phyloP scores from a whole-genome alignment of 202 grass and related monocot species.

The Hordeum pubiflorum region DNA sequence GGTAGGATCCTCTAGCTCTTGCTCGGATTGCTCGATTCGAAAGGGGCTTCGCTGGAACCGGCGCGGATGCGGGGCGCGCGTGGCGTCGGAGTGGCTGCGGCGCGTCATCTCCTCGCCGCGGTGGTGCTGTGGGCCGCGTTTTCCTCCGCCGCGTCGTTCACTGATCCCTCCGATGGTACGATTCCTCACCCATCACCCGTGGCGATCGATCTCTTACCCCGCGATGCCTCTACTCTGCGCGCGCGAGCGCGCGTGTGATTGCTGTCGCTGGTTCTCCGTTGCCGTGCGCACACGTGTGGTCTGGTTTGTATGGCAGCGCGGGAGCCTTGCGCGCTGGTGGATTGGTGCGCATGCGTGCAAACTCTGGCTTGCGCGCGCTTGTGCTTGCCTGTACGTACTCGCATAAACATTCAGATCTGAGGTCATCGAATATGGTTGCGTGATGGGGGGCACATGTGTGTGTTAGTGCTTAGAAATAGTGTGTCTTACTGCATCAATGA shows the following conservation, averaged over 20 bases:
- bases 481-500: not conserved
- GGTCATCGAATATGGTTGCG: not conserved
- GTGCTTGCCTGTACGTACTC: not conserved
- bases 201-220: not conserved
- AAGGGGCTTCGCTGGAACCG: not conserved
- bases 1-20: not conserved
- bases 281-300: not conserved
- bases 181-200: not conserved
- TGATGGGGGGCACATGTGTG: not conserved
- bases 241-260: not conserved
- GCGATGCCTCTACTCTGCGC: not conserved
- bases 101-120: constrained; percentile 21
- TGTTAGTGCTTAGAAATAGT: not conserved
- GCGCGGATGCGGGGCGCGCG: not conserved
- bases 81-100: constrained; percentile 20
- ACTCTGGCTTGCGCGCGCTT: not conserved
- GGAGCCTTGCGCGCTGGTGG: not conserved
- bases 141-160: constrained; percentile 33
- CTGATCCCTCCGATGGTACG: constrained; percentile 56
- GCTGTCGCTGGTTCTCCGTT: not conserved
- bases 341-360: not conserved
- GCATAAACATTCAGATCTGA: not conserved
- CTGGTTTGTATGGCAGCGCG: not conserved
- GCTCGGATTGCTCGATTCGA: not conserved
- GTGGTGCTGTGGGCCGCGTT: constrained; percentile 32